These are phyloP conservation scores for Paecilomyces dactylethromorphus DNA, from an alignment of 2,329 filamentous ascomycete genomes.

Conservation along the genomic window DNA sequence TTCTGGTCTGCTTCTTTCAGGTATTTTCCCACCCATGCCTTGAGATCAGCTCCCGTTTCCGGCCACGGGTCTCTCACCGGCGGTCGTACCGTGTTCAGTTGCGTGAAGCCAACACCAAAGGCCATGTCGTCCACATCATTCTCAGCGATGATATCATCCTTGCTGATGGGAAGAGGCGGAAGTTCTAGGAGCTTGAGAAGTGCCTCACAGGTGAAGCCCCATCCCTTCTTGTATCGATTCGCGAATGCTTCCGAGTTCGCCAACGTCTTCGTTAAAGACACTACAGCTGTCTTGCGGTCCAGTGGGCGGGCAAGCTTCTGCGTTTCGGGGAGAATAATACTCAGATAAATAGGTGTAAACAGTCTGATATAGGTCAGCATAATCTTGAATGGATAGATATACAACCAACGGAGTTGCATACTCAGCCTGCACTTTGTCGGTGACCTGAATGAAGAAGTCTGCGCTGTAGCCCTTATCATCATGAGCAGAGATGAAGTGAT, in stretches of 20 bases:
- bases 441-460: slow-evolving; percentile 82
- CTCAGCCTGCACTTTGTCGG: slow-evolving; percentile 71
- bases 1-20: slow-evolving; percentile 70
- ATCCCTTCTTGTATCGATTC: slow-evolving; percentile 76
- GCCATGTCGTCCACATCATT: slow-evolving; percentile 90
- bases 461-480: slow-evolving; percentile 78
- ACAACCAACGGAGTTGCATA: slow-evolving; percentile 27
- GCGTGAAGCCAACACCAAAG: slow-evolving; percentile 91
- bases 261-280: slow-evolving; percentile 88
- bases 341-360: slow-evolving; percentile 79
- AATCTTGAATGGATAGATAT: background rate
- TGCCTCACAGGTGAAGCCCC: slow-evolving; percentile 84
- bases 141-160: slow-evolving; percentile 74
- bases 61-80: slow-evolving; percentile 73
- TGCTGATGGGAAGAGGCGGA: slow-evolving; percentile 65
- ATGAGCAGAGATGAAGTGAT: slow-evolving; percentile 78
- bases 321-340: slow-evolving; percentile 80
- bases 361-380: slow-evolving; percentile 40
- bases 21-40: slow-evolving; percentile 74
- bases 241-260: slow-evolving; percentile 81
- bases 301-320: slow-evolving; percentile 79
- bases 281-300: slow-evolving; percentile 87
- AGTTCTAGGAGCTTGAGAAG: slow-evolving; percentile 84
- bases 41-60: slow-evolving; percentile 70
- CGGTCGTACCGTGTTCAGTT: slow-evolving; percentile 82